These are phyloP conservation scores for Sporothrix inflata DNA, from an alignment of 2,329 filamentous ascomycete species.

Conservation along the genomic window DNA sequence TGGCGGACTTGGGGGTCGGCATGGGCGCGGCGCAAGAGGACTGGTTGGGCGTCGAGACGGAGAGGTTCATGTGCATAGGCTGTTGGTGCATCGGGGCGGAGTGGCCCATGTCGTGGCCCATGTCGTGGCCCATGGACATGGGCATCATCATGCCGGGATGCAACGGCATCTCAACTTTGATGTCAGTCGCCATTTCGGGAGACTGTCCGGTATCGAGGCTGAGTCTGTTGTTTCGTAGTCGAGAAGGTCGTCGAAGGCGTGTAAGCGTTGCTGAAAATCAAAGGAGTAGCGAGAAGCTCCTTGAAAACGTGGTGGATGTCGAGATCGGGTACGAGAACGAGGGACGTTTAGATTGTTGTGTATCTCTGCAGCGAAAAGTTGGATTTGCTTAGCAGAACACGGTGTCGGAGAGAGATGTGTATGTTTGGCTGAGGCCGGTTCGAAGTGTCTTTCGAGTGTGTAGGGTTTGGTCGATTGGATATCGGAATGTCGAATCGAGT, in stretches of 20 bases:
- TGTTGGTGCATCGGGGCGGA: slow-evolving; percentile 33
- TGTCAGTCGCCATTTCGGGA: slow-evolving; percentile 44
- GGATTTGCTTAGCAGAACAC: slow-evolving; percentile 21
- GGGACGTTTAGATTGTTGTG: slow-evolving; percentile 1
- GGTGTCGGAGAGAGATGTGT: neutral
- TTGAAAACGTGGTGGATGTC: neutral
- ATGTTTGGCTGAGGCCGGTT: neutral
- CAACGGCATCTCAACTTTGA: slow-evolving; percentile 42
- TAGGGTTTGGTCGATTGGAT: neutral
- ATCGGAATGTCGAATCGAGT: slow-evolving; percentile 1
- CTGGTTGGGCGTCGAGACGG: slow-evolving; percentile 38
- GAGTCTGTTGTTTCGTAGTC: neutral
- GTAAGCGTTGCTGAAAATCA: neutral
- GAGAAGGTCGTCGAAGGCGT: neutral
- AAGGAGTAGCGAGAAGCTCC: neutral
- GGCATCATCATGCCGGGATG: slow-evolving; percentile 34
- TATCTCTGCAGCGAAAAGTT: slow-evolving; percentile 33
- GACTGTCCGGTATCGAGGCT: slow-evolving; percentile 23
- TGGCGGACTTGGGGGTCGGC: slow-evolving; percentile 43
- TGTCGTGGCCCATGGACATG: slow-evolving; percentile 29
- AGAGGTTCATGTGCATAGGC: slow-evolving; percentile 42
- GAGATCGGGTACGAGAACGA: slow-evolving; percentile 22
- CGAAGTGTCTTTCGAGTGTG: neutral
- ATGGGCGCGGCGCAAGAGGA: slow-evolving; percentile 39
- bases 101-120: slow-evolving; percentile 36